Conservation (phyloP, 495 filamentous ascomycete species). For the Penicillium desertorum region DNA sequence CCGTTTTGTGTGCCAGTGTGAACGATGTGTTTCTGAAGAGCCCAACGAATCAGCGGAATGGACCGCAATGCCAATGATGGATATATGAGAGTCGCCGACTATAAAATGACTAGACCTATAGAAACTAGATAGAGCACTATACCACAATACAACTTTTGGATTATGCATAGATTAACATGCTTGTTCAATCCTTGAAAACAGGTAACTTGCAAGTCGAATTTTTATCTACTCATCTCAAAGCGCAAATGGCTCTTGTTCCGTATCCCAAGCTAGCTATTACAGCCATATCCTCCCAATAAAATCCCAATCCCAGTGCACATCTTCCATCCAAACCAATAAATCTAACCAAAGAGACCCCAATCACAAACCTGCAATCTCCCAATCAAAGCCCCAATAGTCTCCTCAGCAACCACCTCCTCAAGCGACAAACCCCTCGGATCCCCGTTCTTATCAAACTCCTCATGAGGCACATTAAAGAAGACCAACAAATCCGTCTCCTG, state of each 20-base stretch:
- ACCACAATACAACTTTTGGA: not conserved
- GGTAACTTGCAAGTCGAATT: not conserved
- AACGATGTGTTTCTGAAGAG: slow-evolving; percentile 34
- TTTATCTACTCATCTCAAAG: not conserved
- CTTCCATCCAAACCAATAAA: not conserved
- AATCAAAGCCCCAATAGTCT: slow-evolving; percentile 62
- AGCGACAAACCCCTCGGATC: slow-evolving; percentile 43
- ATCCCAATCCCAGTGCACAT: not conserved
- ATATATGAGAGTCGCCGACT: slow-evolving; percentile 12
- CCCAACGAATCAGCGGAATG: slow-evolving; percentile 14
- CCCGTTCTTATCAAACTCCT: slow-evolving; percentile 56
- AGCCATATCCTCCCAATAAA: not conserved
- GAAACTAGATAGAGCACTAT: slow-evolving; percentile 4
- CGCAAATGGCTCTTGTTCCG: not conserved
- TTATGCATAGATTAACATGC: not conserved
- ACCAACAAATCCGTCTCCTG: slow-evolving; percentile 83
- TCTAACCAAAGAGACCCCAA: slow-evolving; percentile 73
- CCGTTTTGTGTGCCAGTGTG: slow-evolving; percentile 36
- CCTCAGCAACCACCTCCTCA: slow-evolving; percentile 63
- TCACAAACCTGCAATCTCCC: slow-evolving; percentile 72
- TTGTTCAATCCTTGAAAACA: not conserved
- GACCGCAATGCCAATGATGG: slow-evolving; percentile 23
- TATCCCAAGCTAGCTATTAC: not conserved
- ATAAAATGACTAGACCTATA: slow-evolving; percentile 6
- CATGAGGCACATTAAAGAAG: slow-evolving; percentile 85